Evolutionary conservation across 2,329 filamentous ascomycete genomes (phyloP).

Genomic region (Botrytis cinerea): DNA sequence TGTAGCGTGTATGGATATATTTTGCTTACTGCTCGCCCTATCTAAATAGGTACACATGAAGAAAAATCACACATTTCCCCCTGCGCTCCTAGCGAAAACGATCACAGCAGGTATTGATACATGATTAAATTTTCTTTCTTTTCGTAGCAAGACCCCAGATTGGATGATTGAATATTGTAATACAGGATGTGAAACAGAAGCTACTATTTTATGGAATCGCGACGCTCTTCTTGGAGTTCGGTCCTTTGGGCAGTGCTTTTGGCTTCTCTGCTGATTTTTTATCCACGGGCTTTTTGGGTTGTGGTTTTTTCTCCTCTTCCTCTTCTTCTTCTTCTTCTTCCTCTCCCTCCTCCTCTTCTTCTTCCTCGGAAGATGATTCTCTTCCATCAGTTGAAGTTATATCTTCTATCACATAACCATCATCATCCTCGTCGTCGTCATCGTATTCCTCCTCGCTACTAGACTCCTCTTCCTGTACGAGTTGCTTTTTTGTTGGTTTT

Average conservation of each 20-base stretch:
- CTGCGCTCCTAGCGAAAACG: too few relatives aligned
- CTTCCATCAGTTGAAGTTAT: conserved; percentile 18
- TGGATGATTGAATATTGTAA: background rate
- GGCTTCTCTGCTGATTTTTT: background rate
- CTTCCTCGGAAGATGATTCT: conserved; percentile 2
- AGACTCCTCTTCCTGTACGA: conserved; percentile 11
- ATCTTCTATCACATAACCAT: conserved; percentile 21
- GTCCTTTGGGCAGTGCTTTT: background rate
- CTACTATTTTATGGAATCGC: background rate
- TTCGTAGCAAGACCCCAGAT: background rate
- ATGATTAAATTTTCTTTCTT: background rate
- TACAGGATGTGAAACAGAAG: background rate
- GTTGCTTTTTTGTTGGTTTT: background rate
- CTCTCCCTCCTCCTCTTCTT: background rate
- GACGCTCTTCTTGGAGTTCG: conserved; percentile 17
- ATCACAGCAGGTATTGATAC: background rate
- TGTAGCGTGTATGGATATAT: too few relatives aligned
- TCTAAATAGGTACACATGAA: too few relatives aligned
- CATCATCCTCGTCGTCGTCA: conserved; percentile 7
- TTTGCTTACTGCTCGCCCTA: too few relatives aligned
- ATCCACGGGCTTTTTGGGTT: conserved; percentile 1
- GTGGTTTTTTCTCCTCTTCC: background rate
- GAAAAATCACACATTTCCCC: too few relatives aligned
- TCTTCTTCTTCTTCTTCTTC: background rate
- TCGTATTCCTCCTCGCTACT: conserved; percentile 19